A percentile compares a stretch with the other conserved stretches of the same genome.
Evolutionary conservation across 768 basidiomycete genomes (phyloP).

Genomic region (Mycena belliarum): DNA sequence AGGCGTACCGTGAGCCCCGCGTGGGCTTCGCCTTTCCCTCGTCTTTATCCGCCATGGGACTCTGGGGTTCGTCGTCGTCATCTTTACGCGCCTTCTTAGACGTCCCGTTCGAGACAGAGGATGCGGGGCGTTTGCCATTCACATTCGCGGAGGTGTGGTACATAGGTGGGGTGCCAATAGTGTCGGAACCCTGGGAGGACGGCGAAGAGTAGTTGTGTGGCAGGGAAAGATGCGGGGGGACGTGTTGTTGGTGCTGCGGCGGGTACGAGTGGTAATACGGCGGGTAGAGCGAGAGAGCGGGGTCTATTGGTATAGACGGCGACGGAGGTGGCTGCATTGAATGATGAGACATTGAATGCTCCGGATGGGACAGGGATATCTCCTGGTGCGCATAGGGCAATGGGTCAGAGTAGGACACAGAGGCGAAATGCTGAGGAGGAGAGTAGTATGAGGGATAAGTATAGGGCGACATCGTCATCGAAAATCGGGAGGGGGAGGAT

Average conservation of each 20-base stretch:
- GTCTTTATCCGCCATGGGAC: conserved; percentile 59
- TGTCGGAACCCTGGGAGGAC: conserved; percentile 78
- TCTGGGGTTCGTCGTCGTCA: conserved; percentile 50
- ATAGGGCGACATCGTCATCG: conserved; percentile 21
- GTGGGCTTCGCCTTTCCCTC: conserved; percentile 81
- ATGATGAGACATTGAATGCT: conserved; percentile 39
- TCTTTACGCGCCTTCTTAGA: conserved; percentile 64
- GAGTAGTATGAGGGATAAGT: conserved; percentile 22
- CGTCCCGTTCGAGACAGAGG: conserved; percentile 42
- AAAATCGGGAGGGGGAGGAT: neutral
- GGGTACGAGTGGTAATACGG: conserved; percentile 63
- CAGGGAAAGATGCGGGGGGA: conserved; percentile 56
- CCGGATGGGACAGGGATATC: conserved; percentile 42
- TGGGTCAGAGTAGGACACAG: conserved; percentile 16
- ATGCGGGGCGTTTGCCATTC: conserved; percentile 70
- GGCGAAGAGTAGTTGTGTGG: conserved; percentile 71
- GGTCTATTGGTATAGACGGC: conserved; percentile 68
- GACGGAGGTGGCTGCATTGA: conserved; percentile 58
- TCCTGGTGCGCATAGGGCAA: conserved; percentile 37
- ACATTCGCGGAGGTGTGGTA: conserved; percentile 54
- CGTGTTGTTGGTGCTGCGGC: conserved; percentile 41
- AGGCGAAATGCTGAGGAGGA: conserved; percentile 15
- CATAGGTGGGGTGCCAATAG: conserved; percentile 70
- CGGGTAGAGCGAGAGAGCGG: conserved; percentile 66
- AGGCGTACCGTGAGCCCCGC: conserved; percentile 73